Conservation (phyloP, 106 monocot species). For the Dioscorea alata region DNA sequence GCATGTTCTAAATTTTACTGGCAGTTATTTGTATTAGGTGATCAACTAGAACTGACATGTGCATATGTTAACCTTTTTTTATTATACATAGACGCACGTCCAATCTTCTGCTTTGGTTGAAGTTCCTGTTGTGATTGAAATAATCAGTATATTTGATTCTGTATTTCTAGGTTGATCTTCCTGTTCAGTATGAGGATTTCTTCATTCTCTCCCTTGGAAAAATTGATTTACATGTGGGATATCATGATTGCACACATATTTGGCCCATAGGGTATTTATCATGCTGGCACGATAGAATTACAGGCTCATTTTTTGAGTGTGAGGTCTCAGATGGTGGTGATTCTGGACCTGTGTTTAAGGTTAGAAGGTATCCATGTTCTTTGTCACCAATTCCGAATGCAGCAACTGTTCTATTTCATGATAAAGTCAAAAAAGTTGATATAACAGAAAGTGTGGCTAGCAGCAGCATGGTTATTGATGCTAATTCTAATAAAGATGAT, state of each 20-base stretch:
- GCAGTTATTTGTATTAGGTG: too few species aligned
- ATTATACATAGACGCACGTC: too few species aligned
- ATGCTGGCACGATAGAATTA: slow-evolving; percentile 83
- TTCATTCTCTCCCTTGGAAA: slow-evolving; percentile 59
- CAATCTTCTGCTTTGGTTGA: too few species aligned
- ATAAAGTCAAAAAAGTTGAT: slow-evolving; percentile 17
- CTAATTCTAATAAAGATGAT: slow-evolving; percentile 37
- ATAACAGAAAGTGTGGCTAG: slow-evolving; percentile 23
- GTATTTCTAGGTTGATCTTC: slow-evolving; percentile 50
- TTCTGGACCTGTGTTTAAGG: slow-evolving; percentile 74
- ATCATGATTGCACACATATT: slow-evolving; percentile 65
- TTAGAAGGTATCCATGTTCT: slow-evolving; percentile 81
- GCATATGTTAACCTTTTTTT: too few species aligned
- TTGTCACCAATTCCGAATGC: slow-evolving; percentile 34
- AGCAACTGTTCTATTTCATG: slow-evolving; percentile 47
- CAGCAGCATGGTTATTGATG: slow-evolving; percentile 15
- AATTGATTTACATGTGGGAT: slow-evolving; percentile 46
- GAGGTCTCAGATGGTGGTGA: slow-evolving; percentile 82
- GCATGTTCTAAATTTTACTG: background rate
- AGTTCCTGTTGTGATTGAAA: too few species aligned
- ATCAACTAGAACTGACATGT: too few species aligned
- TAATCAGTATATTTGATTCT: background rate
- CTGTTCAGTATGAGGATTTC: slow-evolving; percentile 92
- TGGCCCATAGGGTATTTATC: slow-evolving; percentile 88
- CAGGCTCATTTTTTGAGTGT: slow-evolving; percentile 88